phyloP scores from a whole-genome alignment of 2,329 filamentous ascomycete species.

The Colletotrichum godetiae region DNA sequence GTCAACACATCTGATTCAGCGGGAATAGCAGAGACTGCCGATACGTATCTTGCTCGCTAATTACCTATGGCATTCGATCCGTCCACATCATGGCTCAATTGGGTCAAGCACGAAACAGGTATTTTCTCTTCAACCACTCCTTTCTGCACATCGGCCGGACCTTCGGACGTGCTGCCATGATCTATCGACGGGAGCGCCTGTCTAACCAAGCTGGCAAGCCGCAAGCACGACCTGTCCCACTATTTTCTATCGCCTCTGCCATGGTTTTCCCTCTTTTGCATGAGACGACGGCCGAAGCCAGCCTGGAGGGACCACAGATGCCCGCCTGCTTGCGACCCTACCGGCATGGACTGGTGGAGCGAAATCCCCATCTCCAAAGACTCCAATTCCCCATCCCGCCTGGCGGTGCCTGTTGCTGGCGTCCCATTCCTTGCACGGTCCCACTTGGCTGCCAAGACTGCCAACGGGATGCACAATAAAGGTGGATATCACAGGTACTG shows the following conservation, averaged over 20 bases:
- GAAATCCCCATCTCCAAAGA: neutral
- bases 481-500: neutral
- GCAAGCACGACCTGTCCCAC: slow-evolving; percentile 4
- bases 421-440: slow-evolving; percentile 5
- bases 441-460: slow-evolving; percentile 20
- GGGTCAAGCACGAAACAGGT: neutral
- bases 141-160: neutral
- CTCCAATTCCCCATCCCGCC: slow-evolving; percentile 14
- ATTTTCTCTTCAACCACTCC: neutral
- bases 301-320: slow-evolving; percentile 5
- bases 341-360: slow-evolving; percentile 8
- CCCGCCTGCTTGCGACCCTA: slow-evolving; percentile 19
- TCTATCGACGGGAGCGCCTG: neutral
- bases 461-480: neutral
- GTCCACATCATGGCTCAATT: neutral
- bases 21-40: neutral
- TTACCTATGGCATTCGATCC: neutral
- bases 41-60: neutral
- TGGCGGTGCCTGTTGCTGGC: slow-evolving; percentile 11
- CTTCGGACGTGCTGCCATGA: neutral
- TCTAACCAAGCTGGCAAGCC: neutral
- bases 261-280: slow-evolving; percentile 9
- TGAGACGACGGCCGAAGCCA: slow-evolving; percentile 9
- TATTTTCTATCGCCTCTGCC: slow-evolving; percentile 3
- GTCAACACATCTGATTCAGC: neutral